Conservation (phyloP, 768 basidiomycete species). For the Pulveroboletus ravenelii region DNA sequence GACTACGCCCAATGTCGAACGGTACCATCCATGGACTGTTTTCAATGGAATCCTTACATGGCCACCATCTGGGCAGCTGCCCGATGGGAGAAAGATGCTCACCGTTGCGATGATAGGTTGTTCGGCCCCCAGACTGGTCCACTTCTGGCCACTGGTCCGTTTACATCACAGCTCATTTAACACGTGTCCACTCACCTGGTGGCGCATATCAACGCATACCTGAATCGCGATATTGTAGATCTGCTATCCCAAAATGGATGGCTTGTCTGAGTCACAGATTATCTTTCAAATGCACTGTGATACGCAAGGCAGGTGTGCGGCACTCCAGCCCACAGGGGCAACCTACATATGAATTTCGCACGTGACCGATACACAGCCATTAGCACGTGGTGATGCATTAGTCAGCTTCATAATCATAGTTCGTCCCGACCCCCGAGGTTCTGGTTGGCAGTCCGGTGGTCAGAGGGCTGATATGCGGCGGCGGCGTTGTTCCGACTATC, state of each 20-base stretch:
- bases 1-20: conserved; percentile 28
- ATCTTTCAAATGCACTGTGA: conserved; percentile 8
- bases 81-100: conserved; percentile 8
- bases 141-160: conserved; percentile 4
- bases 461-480: not conserved
- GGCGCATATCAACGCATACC: conserved; percentile 5
- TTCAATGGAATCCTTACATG: conserved; percentile 12
- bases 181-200: conserved; percentile 11
- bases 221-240: conserved; percentile 4
- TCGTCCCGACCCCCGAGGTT: too few relatives aligned
- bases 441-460: too few relatives aligned
- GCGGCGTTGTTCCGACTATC: not conserved
- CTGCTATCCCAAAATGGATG: not conserved
- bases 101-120: conserved; percentile 5
- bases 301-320: conserved; percentile 4
- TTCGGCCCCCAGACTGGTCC: conserved; percentile 1
- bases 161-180: conserved; percentile 2
- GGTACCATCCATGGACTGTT: conserved; percentile 11
- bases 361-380: not conserved
- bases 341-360: not conserved
- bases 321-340: conserved; percentile 6
- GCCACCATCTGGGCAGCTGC: conserved; percentile 4
- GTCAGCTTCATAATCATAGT: not conserved
- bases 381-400: conserved; percentile 1
- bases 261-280: conserved; percentile 6